Evolutionary conservation across 1,284 basidiomycete species (phyloP).

Genomic region (Malassezia furfur): DNA sequence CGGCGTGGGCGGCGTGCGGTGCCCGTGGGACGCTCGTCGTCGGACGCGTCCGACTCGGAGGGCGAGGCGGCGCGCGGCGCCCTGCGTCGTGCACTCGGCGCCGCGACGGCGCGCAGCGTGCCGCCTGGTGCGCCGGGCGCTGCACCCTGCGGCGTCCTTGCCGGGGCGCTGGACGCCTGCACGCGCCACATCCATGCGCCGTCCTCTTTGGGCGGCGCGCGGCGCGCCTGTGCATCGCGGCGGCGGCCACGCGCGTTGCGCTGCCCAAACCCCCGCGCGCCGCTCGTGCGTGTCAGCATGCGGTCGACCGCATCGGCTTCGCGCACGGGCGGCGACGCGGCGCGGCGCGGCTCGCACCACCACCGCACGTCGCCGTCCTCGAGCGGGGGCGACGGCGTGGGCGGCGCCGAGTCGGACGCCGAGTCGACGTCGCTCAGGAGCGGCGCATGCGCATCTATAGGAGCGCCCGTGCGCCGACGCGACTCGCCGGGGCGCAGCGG

Average conservation of each 20-base stretch:
- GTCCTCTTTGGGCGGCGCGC: too few species aligned
- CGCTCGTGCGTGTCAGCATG: slow-evolving; percentile 30
- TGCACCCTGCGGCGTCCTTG: too few species aligned
- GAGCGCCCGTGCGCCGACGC: slow-evolving; percentile 21
- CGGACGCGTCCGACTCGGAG: background rate
- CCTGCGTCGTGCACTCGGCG: background rate
- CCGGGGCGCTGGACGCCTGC: too few species aligned
- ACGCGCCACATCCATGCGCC: too few species aligned
- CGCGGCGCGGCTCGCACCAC: background rate
- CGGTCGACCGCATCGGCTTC: slow-evolving; percentile 32
- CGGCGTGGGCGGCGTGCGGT: too few species aligned
- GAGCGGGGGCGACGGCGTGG: background rate
- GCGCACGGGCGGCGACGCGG: background rate
- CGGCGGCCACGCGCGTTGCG: background rate
- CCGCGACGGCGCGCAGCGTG: too few species aligned
- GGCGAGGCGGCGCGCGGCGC: background rate
- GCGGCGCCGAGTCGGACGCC: background rate
- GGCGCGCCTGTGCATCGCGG: too few species aligned
- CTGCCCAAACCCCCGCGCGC: slow-evolving; percentile 9
- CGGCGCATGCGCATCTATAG: slow-evolving; percentile 17
- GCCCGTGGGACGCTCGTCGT: background rate
- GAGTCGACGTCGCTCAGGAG: slow-evolving; percentile 24
- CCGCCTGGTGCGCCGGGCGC: too few species aligned
- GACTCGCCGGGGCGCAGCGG: slow-evolving; percentile 29
- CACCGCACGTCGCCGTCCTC: background rate